phyloP scores from a whole-genome alignment of 768 basidiomycete species.

The Lactarius vividus region DNA sequence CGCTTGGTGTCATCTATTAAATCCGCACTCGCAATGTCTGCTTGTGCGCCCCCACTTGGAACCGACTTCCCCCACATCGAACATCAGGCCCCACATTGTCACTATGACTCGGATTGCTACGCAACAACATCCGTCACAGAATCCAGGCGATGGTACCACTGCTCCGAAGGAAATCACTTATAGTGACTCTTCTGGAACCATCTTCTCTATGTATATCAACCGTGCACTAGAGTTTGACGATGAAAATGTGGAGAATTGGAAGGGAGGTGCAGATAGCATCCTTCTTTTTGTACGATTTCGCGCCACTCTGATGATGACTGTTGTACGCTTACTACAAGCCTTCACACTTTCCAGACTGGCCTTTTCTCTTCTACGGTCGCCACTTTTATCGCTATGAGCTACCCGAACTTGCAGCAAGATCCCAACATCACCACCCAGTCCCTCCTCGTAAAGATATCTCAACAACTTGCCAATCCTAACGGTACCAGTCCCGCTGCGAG shows the following conservation, averaged over 20 bases:
- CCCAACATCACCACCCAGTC: background rate
- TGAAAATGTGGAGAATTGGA: background rate
- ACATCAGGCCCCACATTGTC: background rate
- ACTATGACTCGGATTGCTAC: background rate
- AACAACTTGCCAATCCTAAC: background rate
- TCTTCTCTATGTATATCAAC: background rate
- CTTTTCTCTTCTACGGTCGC: background rate
- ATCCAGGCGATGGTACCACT: background rate
- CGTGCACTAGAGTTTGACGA: background rate
- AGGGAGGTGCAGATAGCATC: background rate
- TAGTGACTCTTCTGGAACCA: background rate
- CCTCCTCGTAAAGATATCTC: background rate
- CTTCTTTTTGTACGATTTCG: background rate
- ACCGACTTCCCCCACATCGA: too few species aligned
- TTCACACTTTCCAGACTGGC: background rate
- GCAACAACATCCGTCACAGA: background rate
- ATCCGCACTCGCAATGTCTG: background rate
- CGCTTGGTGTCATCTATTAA: background rate
- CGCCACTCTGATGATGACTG: background rate
- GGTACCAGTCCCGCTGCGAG: background rate
- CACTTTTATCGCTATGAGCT: background rate
- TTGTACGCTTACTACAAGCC: background rate
- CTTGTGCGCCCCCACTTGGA: background rate
- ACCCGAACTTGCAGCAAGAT: background rate
- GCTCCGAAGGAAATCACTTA: background rate